Percentiles rank a stretch among this genome's conserved stretches.
Evolutionary conservation across 2,329 filamentous ascomycete genomes (phyloP).

Genomic region (Colletotrichum sp.): DNA sequence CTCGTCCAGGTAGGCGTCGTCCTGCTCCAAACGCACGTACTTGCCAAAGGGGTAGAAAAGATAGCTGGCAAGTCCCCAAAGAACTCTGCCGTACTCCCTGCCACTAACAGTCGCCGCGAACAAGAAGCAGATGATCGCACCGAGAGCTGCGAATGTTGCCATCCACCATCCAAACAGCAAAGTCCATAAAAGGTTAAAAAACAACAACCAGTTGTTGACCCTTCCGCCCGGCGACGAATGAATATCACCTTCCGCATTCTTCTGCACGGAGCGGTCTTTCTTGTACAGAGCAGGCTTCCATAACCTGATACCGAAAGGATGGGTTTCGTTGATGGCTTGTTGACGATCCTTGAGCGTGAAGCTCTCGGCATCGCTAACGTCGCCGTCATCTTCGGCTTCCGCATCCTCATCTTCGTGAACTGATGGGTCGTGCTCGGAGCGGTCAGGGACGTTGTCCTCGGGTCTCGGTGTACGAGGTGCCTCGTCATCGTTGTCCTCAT

Average conservation of each 20-base stretch:
- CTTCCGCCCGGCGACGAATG: constrained; percentile 90
- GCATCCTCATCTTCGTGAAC: constrained; percentile 40
- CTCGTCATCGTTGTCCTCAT: constrained; percentile 23
- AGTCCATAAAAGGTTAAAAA: constrained; percentile 93
- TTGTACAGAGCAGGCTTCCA: constrained; percentile 99
- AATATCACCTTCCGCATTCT: constrained; percentile 94
- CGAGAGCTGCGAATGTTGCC: constrained; percentile 74
- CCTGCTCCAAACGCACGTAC: constrained; percentile 90
- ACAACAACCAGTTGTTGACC: constrained; percentile 81
- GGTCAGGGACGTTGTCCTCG: constrained; percentile 22
- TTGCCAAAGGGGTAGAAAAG: constrained; percentile 97
- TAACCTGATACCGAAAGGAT: constrained; percentile 97
- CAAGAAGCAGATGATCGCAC: constrained; percentile 78
- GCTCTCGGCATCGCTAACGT: constrained; percentile 91
- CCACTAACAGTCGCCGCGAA: constrained; percentile 82
- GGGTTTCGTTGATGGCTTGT: constrained; percentile 97
- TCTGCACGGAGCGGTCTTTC: constrained; percentile 94
- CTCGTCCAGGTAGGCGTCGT: constrained; percentile 93
- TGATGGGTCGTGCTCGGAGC: constrained; percentile 32
- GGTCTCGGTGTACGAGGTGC: constrained; percentile 8
- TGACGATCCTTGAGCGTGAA: constrained; percentile 97
- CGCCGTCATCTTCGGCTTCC: constrained; percentile 68
- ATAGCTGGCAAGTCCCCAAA: constrained; percentile 85
- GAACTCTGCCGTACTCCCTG: constrained; percentile 81
- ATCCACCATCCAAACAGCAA: constrained; percentile 97